These are phyloP conservation scores for Margaritispora aquatica DNA, from an alignment of 495 filamentous ascomycete genomes.

Conservation along the genomic window DNA sequence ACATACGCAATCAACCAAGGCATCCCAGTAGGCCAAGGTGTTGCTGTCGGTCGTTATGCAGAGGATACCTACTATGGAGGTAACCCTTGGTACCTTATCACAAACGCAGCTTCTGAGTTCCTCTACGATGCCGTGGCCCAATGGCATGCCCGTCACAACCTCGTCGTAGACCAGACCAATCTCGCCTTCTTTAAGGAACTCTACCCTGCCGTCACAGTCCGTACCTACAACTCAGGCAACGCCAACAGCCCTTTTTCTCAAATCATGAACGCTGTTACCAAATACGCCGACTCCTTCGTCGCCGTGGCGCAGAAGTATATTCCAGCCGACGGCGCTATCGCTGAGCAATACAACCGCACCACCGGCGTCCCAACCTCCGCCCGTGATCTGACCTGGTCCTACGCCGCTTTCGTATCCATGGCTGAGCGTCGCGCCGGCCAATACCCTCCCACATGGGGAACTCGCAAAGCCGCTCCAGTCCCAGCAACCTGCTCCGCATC, in stretches of 20 bases:
- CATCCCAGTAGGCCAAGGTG: constrained; percentile 34
- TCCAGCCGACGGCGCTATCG: constrained; percentile 39
- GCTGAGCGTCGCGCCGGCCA: constrained; percentile 21
- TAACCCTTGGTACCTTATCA: constrained; percentile 39
- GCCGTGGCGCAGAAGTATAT: constrained; percentile 43
- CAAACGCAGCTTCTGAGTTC: constrained; percentile 52
- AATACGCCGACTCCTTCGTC: constrained; percentile 57
- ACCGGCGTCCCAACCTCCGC: constrained; percentile 44
- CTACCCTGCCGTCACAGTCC: constrained; percentile 36
- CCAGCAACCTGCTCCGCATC: constrained; percentile 21
- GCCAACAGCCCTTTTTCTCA: constrained; percentile 33
- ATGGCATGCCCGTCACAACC: constrained; percentile 38
- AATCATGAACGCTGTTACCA: constrained; percentile 44
- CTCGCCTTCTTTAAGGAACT: constrained; percentile 47
- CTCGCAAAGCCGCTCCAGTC: constrained; percentile 13
- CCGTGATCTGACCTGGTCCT: constrained; percentile 46
- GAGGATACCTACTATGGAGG: constrained; percentile 51
- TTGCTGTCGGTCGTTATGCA: constrained; percentile 55
- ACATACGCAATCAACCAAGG: constrained; percentile 43
- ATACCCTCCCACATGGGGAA: constrained; percentile 26
- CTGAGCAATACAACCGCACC: constrained; percentile 52
- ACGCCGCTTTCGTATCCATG: constrained; percentile 40
- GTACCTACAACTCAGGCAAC: constrained; percentile 37
- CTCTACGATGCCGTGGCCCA: constrained; percentile 57
- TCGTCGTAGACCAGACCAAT: constrained; percentile 38